Evolutionary conservation across 202 grass and related monocot genomes (phyloP).

Genomic region (Saccharum hybrid): DNA sequence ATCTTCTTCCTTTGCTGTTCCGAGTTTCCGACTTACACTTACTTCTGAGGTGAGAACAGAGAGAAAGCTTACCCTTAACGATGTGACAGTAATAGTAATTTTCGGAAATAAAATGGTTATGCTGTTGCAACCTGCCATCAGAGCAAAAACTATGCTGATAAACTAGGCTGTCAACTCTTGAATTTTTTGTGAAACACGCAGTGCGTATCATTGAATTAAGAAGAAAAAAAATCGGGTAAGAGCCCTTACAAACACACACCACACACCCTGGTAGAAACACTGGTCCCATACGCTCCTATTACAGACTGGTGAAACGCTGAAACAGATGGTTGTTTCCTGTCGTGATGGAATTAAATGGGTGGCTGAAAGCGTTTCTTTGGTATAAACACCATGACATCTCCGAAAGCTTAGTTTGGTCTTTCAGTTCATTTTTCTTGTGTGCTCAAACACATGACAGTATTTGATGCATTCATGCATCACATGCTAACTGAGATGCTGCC

Average conservation of each 20-base stretch:
- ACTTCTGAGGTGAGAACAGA: background rate
- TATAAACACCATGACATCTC: background rate
- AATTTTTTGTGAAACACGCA: too few species aligned
- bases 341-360: slow-evolving; percentile 6
- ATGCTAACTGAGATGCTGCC: background rate
- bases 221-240: background rate
- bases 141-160: background rate
- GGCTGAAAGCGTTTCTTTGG: background rate
- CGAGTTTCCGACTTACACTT: background rate
- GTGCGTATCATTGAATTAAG: too few species aligned
- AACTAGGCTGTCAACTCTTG: background rate
- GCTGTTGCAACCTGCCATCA: background rate
- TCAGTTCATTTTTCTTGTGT: slow-evolving; percentile 22
- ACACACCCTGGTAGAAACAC: background rate
- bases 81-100: background rate
- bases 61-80: background rate
- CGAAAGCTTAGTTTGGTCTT: slow-evolving; percentile 11
- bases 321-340: background rate
- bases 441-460: slow-evolving; percentile 22
- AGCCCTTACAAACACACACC: background rate
- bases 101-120: background rate
- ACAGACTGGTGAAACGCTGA: background rate
- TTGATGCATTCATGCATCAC: background rate
- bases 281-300: background rate
- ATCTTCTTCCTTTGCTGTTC: background rate